Percentiles rank a stretch among this genome's conserved stretches.
phyloP scores from a whole-genome alignment of 2,329 filamentous ascomycete species.

The Ophiostoma triangulosporum region DNA sequence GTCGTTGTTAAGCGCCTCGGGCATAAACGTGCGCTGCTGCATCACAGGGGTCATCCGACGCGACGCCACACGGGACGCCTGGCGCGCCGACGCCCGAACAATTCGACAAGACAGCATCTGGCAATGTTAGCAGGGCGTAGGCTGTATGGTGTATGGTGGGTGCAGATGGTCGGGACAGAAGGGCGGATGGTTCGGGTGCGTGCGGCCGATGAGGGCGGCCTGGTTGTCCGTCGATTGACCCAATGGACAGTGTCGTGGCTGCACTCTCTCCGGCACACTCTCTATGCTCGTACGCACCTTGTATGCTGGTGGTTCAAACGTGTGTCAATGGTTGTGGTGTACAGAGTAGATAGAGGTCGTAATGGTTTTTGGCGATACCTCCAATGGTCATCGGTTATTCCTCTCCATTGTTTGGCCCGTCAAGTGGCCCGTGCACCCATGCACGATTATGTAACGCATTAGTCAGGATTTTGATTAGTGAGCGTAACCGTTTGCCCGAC shows the following conservation, averaged over 20 bases:
- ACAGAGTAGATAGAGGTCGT: neutral
- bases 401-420: slow-evolving; percentile 12
- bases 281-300: slow-evolving; percentile 3
- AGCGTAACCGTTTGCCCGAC: neutral
- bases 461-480: neutral
- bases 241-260: neutral
- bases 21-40: slow-evolving; percentile 45
- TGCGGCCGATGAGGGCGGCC: neutral
- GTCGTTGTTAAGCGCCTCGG: slow-evolving; percentile 32
- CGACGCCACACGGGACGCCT: slow-evolving; percentile 32
- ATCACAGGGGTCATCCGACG: slow-evolving; percentile 31
- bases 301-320: slow-evolving; percentile 8
- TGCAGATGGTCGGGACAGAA: neutral
- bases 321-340: slow-evolving; percentile 1
- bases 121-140: neutral
- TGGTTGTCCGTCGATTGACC: neutral
- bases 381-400: slow-evolving; percentile 13
- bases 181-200: neutral
- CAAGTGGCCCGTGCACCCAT: slow-evolving; percentile 7
- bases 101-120: slow-evolving; percentile 51
- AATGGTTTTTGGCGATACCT: slow-evolving; percentile 5
- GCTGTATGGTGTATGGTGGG: neutral
- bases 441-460: neutral
- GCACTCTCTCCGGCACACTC: neutral
- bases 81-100: slow-evolving; percentile 27